These are phyloP conservation scores for Colletotrichum spinosum DNA, from an alignment of 2,329 filamentous ascomycete species.

Conservation along the genomic window DNA sequence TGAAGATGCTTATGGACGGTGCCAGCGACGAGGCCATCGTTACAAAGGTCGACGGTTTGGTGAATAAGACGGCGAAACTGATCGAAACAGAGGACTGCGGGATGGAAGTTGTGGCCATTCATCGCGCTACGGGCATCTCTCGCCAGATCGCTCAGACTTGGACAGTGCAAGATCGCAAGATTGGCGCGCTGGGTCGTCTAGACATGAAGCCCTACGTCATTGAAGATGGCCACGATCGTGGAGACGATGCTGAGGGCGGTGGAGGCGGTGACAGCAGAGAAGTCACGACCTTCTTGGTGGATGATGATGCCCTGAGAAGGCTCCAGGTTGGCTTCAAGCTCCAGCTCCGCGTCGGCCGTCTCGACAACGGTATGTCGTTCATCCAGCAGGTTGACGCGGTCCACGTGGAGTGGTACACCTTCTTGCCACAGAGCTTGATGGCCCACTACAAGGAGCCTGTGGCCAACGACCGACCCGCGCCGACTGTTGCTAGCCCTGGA, in stretches of 20 bases:
- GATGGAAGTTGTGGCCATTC: constrained; percentile 70
- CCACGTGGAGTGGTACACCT: constrained; percentile 72
- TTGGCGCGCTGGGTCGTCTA: constrained; percentile 57
- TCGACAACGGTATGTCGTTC: constrained; percentile 73
- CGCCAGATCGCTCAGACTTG: constrained; percentile 55
- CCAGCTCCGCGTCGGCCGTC: constrained; percentile 63
- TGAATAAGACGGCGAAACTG: constrained; percentile 1
- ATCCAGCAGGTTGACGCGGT: constrained; percentile 69
- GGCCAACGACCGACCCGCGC: constrained; percentile 56
- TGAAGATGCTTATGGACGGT: constrained; percentile 40
- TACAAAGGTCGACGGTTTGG: neutral
- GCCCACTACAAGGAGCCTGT: constrained; percentile 70
- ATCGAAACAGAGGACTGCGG: constrained; percentile 62
- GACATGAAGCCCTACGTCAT: constrained; percentile 58
- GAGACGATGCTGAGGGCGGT: constrained; percentile 3
- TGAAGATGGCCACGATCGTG: constrained; percentile 59
- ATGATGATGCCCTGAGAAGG: constrained; percentile 64
- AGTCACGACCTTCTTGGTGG: constrained; percentile 69
- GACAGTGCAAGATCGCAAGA: constrained; percentile 45
- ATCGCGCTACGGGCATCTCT: constrained; percentile 54
- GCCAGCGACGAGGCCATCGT: too few species aligned
- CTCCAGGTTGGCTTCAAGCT: constrained; percentile 76
- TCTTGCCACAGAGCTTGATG: constrained; percentile 78
- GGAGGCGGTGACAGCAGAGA: neutral
- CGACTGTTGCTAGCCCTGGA: constrained; percentile 53